Conservation (phyloP, 768 basidiomycete species). For the Tylopilus plumbeoviolaceoides region DNA sequence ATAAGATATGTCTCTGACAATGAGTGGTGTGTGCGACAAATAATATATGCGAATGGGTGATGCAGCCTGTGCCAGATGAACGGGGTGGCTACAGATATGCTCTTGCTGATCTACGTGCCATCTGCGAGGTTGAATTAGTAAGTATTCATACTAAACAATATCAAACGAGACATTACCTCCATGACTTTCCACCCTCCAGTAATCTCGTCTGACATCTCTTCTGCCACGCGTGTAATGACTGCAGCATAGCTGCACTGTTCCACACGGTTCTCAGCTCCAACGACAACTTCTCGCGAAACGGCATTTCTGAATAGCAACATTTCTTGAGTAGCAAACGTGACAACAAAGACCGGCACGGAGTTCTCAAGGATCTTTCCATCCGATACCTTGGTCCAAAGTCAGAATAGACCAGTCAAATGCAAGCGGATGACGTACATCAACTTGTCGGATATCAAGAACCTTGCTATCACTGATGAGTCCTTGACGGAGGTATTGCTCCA, state of each 20-base stretch:
- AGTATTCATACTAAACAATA: background rate
- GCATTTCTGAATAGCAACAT: slow-evolving; percentile 87
- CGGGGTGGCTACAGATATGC: slow-evolving; percentile 39
- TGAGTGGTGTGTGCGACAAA: slow-evolving; percentile 29
- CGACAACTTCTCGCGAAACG: slow-evolving; percentile 78
- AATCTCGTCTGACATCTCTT: slow-evolving; percentile 85
- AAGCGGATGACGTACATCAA: slow-evolving; percentile 64
- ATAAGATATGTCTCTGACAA: slow-evolving; percentile 29
- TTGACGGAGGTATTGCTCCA: slow-evolving; percentile 89
- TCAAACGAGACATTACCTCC: slow-evolving; percentile 57
- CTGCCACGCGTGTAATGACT: slow-evolving; percentile 82
- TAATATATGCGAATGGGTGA: slow-evolving; percentile 12
- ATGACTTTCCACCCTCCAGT: slow-evolving; percentile 99
- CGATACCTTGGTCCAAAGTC: slow-evolving; percentile 50
- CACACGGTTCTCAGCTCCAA: slow-evolving; percentile 87
- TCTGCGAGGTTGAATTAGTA: slow-evolving; percentile 29
- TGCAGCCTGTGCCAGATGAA: slow-evolving; percentile 1
- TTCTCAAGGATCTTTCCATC: slow-evolving; percentile 89
- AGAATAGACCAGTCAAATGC: slow-evolving; percentile 1
- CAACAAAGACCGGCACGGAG: slow-evolving; percentile 83
- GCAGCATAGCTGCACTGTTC: slow-evolving; percentile 94
- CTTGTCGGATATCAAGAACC: slow-evolving; percentile 94
- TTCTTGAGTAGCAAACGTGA: slow-evolving; percentile 93
- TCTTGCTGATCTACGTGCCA: slow-evolving; percentile 48
- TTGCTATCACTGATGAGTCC: slow-evolving; percentile 91